Conservation (phyloP, 2,329 filamentous ascomycete genomes). For the Aspergillus brunneoviolaceus region DNA sequence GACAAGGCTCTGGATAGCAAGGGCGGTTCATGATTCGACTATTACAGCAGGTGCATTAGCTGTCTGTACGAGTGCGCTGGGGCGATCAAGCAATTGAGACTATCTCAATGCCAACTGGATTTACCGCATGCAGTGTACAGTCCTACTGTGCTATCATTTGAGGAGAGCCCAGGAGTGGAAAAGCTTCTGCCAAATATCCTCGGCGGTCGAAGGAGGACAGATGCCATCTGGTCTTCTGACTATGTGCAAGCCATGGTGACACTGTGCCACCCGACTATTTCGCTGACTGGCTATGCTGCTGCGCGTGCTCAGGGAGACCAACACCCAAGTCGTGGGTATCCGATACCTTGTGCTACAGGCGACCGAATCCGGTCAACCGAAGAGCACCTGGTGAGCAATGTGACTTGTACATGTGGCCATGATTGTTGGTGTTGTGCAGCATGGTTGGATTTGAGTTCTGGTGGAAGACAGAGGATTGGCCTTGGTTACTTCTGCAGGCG, state of each 20-base stretch:
- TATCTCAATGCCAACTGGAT: background rate
- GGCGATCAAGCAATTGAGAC: conserved; percentile 2
- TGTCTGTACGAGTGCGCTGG: background rate
- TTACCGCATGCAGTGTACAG: background rate
- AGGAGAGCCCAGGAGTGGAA: background rate
- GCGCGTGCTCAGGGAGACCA: conserved; percentile 5
- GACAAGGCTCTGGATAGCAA: background rate
- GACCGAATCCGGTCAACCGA: background rate
- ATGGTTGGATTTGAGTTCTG: background rate
- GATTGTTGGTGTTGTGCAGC: background rate
- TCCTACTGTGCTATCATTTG: background rate
- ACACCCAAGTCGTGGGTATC: conserved; percentile 1
- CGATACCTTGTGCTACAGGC: background rate
- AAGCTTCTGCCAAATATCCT: background rate
- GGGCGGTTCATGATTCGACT: background rate
- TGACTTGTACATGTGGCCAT: background rate
- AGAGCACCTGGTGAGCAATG: background rate
- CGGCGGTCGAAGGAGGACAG: background rate
- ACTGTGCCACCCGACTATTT: background rate
- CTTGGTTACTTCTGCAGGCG: background rate
- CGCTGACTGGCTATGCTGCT: conserved; percentile 1
- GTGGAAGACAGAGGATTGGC: background rate
- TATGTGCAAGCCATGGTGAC: background rate
- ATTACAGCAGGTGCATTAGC: background rate
- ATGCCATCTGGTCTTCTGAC: conserved; percentile 7